phyloP scores from a whole-genome alignment of 2,329 filamentous ascomycete genomes.

The Colletotrichum tropicale region DNA sequence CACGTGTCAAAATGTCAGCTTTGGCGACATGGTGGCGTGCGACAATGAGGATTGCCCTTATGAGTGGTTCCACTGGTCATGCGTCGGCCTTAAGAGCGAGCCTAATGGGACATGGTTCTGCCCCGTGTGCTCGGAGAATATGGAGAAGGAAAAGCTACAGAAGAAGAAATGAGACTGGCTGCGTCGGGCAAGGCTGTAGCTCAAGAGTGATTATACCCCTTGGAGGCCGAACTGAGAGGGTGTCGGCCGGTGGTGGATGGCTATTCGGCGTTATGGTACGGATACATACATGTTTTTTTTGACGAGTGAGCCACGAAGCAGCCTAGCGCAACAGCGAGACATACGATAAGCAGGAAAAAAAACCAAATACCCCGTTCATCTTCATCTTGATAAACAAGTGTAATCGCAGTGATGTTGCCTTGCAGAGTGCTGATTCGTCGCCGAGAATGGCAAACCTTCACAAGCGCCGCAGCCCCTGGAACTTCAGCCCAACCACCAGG shows the following conservation, averaged over 20 bases:
- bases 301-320: background rate
- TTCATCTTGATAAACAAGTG: background rate
- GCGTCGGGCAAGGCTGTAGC: background rate
- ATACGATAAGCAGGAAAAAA: background rate
- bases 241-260: background rate
- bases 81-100: constrained; percentile 71
- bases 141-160: constrained; percentile 44
- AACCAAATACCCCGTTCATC: background rate
- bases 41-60: constrained; percentile 82
- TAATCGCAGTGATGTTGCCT: background rate
- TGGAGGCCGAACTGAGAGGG: background rate
- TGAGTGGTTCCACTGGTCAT: constrained; percentile 89
- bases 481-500: background rate
- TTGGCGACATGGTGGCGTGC: constrained; percentile 88
- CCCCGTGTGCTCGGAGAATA: constrained; percentile 62
- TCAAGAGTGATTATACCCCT: constrained; percentile 12
- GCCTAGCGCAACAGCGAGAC: background rate
- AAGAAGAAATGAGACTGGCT: constrained; percentile 1
- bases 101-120: constrained; percentile 73
- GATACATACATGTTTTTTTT: background rate
- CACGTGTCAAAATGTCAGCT: constrained; percentile 81
- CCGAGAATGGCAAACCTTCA: background rate
- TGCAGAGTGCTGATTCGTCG: background rate
- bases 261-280: background rate
- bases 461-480: background rate